Evolutionary conservation across 2,329 filamentous ascomycete genomes (phyloP).

Genomic region (Paracoccidioides brasiliensis): DNA sequence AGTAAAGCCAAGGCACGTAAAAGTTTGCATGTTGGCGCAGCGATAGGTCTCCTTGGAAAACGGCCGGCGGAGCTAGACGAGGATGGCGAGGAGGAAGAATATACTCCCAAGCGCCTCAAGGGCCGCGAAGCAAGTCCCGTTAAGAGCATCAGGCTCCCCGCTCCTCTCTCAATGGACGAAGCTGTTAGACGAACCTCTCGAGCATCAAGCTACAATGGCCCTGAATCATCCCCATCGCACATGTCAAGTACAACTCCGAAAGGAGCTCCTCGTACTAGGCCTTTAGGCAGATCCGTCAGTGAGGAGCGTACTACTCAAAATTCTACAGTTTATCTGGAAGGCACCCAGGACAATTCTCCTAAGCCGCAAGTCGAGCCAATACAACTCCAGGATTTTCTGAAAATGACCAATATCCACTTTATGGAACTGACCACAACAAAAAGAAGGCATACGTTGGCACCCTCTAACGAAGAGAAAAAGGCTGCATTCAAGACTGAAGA

Average conservation of each 20-base stretch:
- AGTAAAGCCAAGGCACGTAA: slow-evolving; percentile 54
- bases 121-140: slow-evolving; percentile 62
- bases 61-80: slow-evolving; percentile 58
- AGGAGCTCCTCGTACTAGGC: slow-evolving; percentile 41
- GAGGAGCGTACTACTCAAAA: slow-evolving; percentile 9
- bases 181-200: slow-evolving; percentile 45
- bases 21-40: slow-evolving; percentile 63
- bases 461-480: slow-evolving; percentile 33
- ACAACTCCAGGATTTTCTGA: slow-evolving; percentile 81
- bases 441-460: slow-evolving; percentile 67
- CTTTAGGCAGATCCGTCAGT: slow-evolving; percentile 21
- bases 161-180: slow-evolving; percentile 55
- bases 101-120: slow-evolving; percentile 51
- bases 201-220: slow-evolving; percentile 35
- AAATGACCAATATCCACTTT: slow-evolving; percentile 92
- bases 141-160: slow-evolving; percentile 58
- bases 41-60: slow-evolving; percentile 60
- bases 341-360: slow-evolving; percentile 34
- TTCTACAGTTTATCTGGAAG: slow-evolving; percentile 30
- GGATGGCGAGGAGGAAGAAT: slow-evolving; percentile 44
- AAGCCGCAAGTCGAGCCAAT: slow-evolving; percentile 46
- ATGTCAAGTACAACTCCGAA: slow-evolving; percentile 39
- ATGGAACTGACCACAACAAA: slow-evolving; percentile 98
- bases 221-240: slow-evolving; percentile 20
- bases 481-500: slow-evolving; percentile 15